Evolutionary conservation across 75 land plant genomes (phyloP), one percentile per base, ranked within the genome.

Genomic region (Cupressus sempervirens): DNA sequence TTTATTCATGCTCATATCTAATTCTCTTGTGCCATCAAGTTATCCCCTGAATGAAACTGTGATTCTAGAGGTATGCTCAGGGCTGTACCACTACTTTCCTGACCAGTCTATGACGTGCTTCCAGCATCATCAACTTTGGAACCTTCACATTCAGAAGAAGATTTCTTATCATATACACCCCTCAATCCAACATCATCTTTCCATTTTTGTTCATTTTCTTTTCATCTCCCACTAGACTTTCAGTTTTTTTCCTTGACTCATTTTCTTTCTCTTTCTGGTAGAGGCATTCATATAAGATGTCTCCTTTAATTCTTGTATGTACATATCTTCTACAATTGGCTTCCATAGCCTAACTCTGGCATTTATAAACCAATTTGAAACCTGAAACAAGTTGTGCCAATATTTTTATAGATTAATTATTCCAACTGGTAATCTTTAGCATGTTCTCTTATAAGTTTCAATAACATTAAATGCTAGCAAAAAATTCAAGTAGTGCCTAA

Each of bases 301-400:
- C 36, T 93, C 93, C 23, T 85, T 82, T 45, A 86, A 86, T 76
- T 93, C 94, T 0, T 90, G 91, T 43, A 65, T 73, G 83, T 94
- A 91, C 79, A 94, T 93, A 50, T 94, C 95, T 82, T 94, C 95
- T 23, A 94, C 94, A 94, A 94, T 91, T 4, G 96, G 96, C 89
- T 94, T 94, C 96, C 96, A 94, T 1, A 94, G n/a, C n/a, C n/a
- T n/a, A n/a, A n/a, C n/a, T n/a, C n/a, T n/a, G n/a, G n/a, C n/a
- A n/a, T n/a, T n/a, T n/a, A n/a, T n/a, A n/a, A n/a, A n/a, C n/a
- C n/a, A n/a, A n/a, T n/a, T n/a, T n/a, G n/a, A n/a, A n/a, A n/a
- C n/a, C n/a, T n/a, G n/a, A n/a, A n/a, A n/a, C n/a, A n/a, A n/a
- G n/a, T n/a, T n/a, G n/a, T n/a, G n/a, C n/a, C n/a, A n/a, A n/a